Base-by-base conservation (phyloP, 2,329 filamentous ascomycete species). In the Venturia effusa region DNA sequence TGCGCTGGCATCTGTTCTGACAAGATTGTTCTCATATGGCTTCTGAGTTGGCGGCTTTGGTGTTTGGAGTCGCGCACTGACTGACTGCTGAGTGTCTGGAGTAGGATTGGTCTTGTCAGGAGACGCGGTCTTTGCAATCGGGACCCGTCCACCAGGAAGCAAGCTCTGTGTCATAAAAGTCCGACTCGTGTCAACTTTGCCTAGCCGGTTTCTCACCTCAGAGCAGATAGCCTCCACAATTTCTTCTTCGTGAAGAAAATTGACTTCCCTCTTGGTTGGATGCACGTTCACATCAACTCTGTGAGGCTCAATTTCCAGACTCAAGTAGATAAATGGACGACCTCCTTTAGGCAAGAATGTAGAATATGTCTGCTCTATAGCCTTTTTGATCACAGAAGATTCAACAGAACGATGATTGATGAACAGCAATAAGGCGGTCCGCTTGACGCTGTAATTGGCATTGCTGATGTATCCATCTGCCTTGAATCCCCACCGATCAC, bases 241-340 rank as follows among this genome's bases (percentile, higher is more conserved):
- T 69, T 99, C 94, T 67, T 99, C 94, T 73, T 99, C 94, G 66
- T 97, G 96, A 27, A 99, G 81, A 70, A 99, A 97, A 71, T 97
- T 94, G 24, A 99, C 94, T 72, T 99, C 93, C 61, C 91, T 83
- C 74, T 99, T 99, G 0, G 94, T 99, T 0, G 94, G 94, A 74
- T 99, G 94, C 0, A 99, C 89, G 69, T 99, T 99, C 71, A 99
- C 95, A 74, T 99, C 94, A 4, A 99, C 91, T 62, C 93, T 83
- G 32, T 88, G 85, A 1, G 94, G 93, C 69, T 97, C 92, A 64
- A 99, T 96, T 66, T 96, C 89, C 2, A 99, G 81, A 71, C 88
- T 94, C 32, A 99, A 81, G 71, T 99, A 99, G 64, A 93, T 81
- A 73, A 97, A 99, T 0, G 94, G 94, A 71, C 96, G 94, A 1